These are phyloP conservation scores for Trichophyton equinum DNA, from an alignment of 2,329 filamentous ascomycete species.

Conservation along the genomic window DNA sequence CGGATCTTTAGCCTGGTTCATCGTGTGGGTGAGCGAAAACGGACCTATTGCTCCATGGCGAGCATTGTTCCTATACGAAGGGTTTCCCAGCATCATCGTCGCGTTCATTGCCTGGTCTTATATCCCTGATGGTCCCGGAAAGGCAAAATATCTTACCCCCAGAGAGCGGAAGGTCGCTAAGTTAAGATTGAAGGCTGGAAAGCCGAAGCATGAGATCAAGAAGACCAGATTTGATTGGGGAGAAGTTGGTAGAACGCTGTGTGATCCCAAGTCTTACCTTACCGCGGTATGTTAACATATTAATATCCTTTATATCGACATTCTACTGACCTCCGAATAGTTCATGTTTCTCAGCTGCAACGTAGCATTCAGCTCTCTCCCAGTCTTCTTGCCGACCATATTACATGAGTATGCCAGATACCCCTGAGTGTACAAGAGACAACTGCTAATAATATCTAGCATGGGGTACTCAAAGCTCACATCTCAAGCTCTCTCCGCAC, in stretches of 20 bases:
- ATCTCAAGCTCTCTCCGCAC: conserved; percentile 67
- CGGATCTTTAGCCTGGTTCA: conserved; percentile 62
- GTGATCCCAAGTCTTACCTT: conserved; percentile 59
- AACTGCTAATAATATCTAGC: conserved; percentile 17
- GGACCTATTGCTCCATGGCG: conserved; percentile 70
- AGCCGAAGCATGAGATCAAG: conserved; percentile 21
- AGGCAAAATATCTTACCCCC: conserved; percentile 49
- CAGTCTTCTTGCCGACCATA: conserved; percentile 76
- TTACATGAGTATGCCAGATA: conserved; percentile 41
- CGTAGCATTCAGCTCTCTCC: conserved; percentile 75
- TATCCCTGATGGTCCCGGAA: conserved; percentile 63
- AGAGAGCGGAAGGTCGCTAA: conserved; percentile 58
- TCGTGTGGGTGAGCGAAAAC: conserved; percentile 53
- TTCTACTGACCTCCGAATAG: conserved; percentile 14
- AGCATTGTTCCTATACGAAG: conserved; percentile 72
- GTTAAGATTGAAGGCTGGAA: conserved; percentile 47
- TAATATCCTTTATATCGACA: neutral
- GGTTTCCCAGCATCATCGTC: conserved; percentile 67
- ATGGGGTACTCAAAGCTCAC: conserved; percentile 59
- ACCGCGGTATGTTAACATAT: conserved; percentile 44
- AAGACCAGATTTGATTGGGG: conserved; percentile 37
- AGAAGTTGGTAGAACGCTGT: conserved; percentile 48
- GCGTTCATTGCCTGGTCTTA: conserved; percentile 60
- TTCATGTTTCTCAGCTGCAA: conserved; percentile 80
- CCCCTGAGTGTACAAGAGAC: conserved; percentile 8